phyloP scores from a whole-genome alignment of 768 basidiomycete genomes.

The Rhodotorula paludigena region DNA sequence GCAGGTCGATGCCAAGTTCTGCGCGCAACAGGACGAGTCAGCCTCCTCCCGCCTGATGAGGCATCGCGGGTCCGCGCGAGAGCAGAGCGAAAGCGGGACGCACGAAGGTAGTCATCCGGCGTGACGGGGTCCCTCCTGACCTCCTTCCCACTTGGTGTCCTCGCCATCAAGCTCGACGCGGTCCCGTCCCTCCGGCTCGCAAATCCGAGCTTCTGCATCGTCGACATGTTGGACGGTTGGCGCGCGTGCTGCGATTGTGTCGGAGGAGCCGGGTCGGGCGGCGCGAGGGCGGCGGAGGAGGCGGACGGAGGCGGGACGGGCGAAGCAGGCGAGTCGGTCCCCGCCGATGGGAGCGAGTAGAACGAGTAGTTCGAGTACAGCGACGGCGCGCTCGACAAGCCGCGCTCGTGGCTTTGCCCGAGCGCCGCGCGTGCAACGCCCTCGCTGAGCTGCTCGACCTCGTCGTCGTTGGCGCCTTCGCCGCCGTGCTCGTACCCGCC shows the following conservation, averaged over 20 bases:
- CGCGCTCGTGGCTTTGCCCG: neutral
- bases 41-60: too few species aligned
- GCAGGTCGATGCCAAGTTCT: constrained; percentile 42
- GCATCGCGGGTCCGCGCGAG: too few species aligned
- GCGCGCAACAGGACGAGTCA: neutral
- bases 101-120: constrained; percentile 39
- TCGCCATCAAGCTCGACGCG: neutral
- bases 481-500: neutral
- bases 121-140: constrained; percentile 12
- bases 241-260: neutral
- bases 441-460: neutral
- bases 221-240: neutral
- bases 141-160: constrained; percentile 16
- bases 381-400: neutral
- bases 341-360: constrained; percentile 13
- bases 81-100: neutral
- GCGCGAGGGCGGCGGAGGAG: neutral
- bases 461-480: neutral
- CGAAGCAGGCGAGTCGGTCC: neutral
- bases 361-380: constrained; percentile 28
- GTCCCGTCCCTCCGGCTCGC: neutral
- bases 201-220: constrained; percentile 10
- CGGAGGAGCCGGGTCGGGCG: neutral
- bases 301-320: neutral
- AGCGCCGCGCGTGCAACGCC: constrained; percentile 1